Percentiles rank a stretch among this genome's conserved stretches.
phyloP scores from a whole-genome alignment of 305 asterid genomes.

The Withania somnifera region DNA sequence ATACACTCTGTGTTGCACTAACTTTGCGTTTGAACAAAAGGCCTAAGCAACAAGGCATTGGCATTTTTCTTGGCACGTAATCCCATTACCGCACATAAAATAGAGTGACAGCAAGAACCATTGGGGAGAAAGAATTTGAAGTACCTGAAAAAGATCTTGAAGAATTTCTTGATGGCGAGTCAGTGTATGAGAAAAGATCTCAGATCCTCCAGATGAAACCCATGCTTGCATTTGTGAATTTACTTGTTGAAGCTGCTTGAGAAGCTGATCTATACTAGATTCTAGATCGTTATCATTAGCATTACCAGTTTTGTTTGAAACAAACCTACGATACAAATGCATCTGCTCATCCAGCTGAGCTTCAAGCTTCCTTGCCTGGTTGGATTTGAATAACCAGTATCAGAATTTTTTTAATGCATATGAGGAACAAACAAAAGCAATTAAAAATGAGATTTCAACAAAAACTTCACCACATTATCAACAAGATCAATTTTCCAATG shows the following conservation, averaged over 20 bases:
- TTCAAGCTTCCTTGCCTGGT: slow-evolving; percentile 77
- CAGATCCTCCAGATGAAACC: slow-evolving; percentile 94
- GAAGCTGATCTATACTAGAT: slow-evolving; percentile 60
- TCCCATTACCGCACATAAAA: background rate
- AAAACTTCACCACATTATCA: too few relatives aligned
- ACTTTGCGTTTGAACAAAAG: background rate
- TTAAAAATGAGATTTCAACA: too few relatives aligned
- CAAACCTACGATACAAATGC: slow-evolving; percentile 69
- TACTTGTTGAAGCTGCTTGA: slow-evolving; percentile 74
- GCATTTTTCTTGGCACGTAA: background rate
- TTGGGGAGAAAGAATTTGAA: background rate
- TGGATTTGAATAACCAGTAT: too few relatives aligned
- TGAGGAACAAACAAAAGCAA: too few relatives aligned
- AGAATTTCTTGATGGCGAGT: slow-evolving; percentile 92
- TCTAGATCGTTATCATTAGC: slow-evolving; percentile 54
- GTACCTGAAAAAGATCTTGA: slow-evolving; percentile 80
- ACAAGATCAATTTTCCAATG: too few relatives aligned
- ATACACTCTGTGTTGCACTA: background rate
- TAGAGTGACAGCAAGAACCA: background rate
- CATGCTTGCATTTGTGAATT: slow-evolving; percentile 91
- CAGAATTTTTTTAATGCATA: too few relatives aligned
- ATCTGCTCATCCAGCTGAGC: slow-evolving; percentile 89
- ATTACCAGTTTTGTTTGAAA: slow-evolving; percentile 44
- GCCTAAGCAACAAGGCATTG: background rate
- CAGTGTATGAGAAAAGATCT: slow-evolving; percentile 80